A percentile compares a stretch with the other conserved stretches of the same genome.
Evolutionary conservation across 495 filamentous ascomycete species (phyloP).

Genomic region (Terfezia boudieri): DNA sequence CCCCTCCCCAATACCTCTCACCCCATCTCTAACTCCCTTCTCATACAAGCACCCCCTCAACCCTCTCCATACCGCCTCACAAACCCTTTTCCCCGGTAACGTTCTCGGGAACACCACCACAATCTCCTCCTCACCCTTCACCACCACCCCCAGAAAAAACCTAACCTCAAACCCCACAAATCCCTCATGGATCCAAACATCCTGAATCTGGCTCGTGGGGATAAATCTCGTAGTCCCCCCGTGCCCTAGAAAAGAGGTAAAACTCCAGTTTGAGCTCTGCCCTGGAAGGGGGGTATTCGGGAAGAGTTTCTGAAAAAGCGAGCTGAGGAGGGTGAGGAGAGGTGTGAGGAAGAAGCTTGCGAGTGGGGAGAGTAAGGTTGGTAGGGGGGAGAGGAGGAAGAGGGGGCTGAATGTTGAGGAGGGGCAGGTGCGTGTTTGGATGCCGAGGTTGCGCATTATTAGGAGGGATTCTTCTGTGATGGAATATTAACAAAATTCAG

Average conservation of each 20-base stretch:
- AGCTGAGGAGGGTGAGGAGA: neutral
- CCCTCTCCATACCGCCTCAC: conserved; percentile 76
- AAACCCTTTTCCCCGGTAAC: conserved; percentile 41
- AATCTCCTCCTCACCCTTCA: conserved; percentile 70
- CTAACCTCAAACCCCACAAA: conserved; percentile 82
- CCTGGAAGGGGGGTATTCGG: neutral
- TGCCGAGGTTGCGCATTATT: conserved; percentile 69
- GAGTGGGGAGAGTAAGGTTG: conserved; percentile 4
- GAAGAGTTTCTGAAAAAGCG: neutral
- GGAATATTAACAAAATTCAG: neutral
- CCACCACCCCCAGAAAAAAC: conserved; percentile 74
- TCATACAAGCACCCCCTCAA: conserved; percentile 39
- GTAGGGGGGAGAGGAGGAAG: neutral
- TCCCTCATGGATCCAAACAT: conserved; percentile 87
- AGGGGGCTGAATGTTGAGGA: neutral
- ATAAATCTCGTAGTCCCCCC: conserved; percentile 63
- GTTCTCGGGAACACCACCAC: conserved; percentile 83
- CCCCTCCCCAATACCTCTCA: neutral
- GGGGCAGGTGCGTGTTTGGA: conserved; percentile 49
- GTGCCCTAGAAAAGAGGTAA: conserved; percentile 1
- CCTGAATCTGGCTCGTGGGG: conserved; percentile 71
- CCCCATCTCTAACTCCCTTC: neutral
- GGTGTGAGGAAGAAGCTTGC: conserved; percentile 3
- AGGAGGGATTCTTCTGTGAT: conserved; percentile 57
- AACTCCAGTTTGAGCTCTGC: neutral